Percentiles rank a stretch among this genome's conserved stretches.
Conservation (phyloP, 345 rosid species). For the Salix arbutifolia region DNA sequence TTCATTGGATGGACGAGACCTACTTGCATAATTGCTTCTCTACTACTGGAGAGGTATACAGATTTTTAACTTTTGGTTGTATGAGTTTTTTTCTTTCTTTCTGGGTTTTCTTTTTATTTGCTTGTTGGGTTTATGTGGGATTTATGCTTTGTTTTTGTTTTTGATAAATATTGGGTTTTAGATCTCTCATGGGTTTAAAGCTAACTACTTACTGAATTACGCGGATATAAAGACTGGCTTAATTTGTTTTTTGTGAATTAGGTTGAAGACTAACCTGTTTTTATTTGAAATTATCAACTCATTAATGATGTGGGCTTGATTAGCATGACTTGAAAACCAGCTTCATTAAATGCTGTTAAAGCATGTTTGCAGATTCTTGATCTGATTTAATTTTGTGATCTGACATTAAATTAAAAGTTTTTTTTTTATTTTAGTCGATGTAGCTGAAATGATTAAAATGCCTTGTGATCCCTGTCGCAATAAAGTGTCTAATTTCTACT, state of each 20-base stretch:
- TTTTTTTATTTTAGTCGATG: neutral
- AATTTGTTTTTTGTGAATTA: neutral
- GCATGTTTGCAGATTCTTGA: neutral
- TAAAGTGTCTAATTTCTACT: neutral
- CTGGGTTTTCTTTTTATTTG: too few species aligned
- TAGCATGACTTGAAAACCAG: neutral
- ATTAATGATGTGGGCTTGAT: neutral
- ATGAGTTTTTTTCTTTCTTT: neutral
- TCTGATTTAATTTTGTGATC: neutral
- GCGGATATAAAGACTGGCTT: neutral
- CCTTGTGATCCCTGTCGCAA: neutral
- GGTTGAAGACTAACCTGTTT: neutral
- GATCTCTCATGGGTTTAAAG: neutral
- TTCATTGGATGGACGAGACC: conserved; percentile 82
- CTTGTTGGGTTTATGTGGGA: neutral
- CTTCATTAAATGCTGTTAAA: neutral
- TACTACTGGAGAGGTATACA: conserved; percentile 63
- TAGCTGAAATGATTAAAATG: neutral
- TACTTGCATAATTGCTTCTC: conserved; percentile 71
- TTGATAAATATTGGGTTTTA: neutral
- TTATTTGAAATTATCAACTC: neutral
- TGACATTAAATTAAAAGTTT: neutral
- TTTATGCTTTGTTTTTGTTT: neutral
- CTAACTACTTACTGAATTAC: neutral
- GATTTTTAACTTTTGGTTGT: too few species aligned